Conservation (phyloP, 148 eudicot species). For the Agrostemma githago region DNA sequence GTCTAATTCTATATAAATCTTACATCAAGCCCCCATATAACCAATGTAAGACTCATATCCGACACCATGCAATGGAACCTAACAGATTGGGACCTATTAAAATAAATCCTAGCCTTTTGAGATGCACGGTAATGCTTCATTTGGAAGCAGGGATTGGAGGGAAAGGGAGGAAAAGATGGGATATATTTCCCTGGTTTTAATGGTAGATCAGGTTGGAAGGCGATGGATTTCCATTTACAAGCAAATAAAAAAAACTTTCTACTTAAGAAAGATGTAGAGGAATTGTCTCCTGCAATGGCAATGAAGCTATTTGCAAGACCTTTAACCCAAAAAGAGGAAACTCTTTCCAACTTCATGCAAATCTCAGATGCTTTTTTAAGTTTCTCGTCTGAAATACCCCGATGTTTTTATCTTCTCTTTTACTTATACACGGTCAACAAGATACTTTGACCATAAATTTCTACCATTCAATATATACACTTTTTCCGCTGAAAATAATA, state of each 20-base stretch:
- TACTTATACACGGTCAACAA: too few relatives aligned
- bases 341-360: neutral
- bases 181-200: neutral
- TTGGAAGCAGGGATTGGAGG: neutral
- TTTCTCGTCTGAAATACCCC: neutral
- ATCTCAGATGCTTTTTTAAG: neutral
- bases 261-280: neutral
- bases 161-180: neutral
- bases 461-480: too few relatives aligned
- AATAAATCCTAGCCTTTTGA: neutral
- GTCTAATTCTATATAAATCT: too few relatives aligned
- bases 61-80: too few relatives aligned
- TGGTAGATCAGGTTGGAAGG: neutral
- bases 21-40: too few relatives aligned
- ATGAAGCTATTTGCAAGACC: neutral
- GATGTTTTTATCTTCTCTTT: neutral
- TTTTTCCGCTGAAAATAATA: too few relatives aligned
- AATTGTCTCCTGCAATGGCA: neutral
- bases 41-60: too few relatives aligned
- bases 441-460: too few relatives aligned
- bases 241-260: neutral
- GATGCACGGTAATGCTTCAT: neutral
- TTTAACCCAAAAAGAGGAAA: neutral
- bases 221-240: neutral
- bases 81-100: constrained; percentile 10